Evolutionary conservation across 176 grass and related monocot species (phyloP).

Genomic region (Bothriochloa decipiens): DNA sequence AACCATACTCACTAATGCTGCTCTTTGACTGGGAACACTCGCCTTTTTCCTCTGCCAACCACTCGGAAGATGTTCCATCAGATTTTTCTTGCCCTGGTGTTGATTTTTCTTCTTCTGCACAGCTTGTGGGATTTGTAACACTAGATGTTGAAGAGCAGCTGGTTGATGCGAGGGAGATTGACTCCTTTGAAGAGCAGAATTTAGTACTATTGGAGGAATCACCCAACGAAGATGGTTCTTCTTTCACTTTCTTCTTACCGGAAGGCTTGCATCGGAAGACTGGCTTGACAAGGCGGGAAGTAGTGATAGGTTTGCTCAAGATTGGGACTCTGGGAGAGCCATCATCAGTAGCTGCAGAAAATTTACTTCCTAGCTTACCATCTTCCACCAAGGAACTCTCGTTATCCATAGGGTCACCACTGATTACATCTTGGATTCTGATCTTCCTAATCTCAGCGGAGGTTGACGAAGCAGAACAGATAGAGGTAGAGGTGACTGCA

Average conservation of each 20-base stretch:
- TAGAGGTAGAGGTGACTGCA: slow-evolving; percentile 49
- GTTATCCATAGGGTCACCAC: slow-evolving; percentile 36
- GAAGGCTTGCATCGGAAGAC: slow-evolving; percentile 50
- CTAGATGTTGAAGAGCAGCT: slow-evolving; percentile 54
- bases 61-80: slow-evolving; percentile 41
- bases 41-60: slow-evolving; percentile 58
- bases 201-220: slow-evolving; percentile 57
- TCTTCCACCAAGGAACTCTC: slow-evolving; percentile 41
- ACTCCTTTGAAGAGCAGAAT: slow-evolving; percentile 60
- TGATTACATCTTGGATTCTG: slow-evolving; percentile 84
- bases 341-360: slow-evolving; percentile 49
- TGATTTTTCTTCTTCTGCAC: slow-evolving; percentile 40
- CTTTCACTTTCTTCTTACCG: slow-evolving; percentile 63
- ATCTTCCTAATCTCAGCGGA: slow-evolving; percentile 51
- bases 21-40: slow-evolving; percentile 88
- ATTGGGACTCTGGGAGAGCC: slow-evolving; percentile 46
- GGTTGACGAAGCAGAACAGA: slow-evolving; percentile 42
- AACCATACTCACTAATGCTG: slow-evolving; percentile 81
- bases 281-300: slow-evolving; percentile 60
- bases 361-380: slow-evolving; percentile 40
- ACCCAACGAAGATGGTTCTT: slow-evolving; percentile 53
- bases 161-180: slow-evolving; percentile 56
- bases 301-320: slow-evolving; percentile 56
- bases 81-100: slow-evolving; percentile 37
- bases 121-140: slow-evolving; percentile 44